Conservation (phyloP, 139 green algal species). For the Mychonastes homosphaera region DNA sequence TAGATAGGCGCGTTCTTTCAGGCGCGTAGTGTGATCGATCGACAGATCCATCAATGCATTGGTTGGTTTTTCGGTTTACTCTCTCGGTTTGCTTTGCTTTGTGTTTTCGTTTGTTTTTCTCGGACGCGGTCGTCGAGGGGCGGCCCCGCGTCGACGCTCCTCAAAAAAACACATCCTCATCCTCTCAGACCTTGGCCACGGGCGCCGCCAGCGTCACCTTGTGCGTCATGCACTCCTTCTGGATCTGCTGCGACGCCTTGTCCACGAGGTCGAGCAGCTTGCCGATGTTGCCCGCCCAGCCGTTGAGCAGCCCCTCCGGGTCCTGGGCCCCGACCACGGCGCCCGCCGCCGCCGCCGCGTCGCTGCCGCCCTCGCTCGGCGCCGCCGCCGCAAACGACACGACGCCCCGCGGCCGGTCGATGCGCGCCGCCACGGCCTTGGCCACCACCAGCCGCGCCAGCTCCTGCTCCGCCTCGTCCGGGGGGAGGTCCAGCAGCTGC, state of each 20-base stretch:
- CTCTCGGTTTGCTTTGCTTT: too few relatives aligned
- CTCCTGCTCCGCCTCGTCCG: slow-evolving; percentile 78
- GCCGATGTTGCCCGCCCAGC: slow-evolving; percentile 70
- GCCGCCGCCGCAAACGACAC: slow-evolving; percentile 52
- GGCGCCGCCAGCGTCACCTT: slow-evolving; percentile 42
- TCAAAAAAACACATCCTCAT: too few relatives aligned
- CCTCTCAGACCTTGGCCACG: too few relatives aligned
- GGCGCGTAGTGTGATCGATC: too few relatives aligned
- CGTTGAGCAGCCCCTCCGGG: slow-evolving; percentile 63
- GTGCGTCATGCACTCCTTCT: slow-evolving; percentile 87
- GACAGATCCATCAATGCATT: too few relatives aligned
- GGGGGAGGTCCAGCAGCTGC: slow-evolving; percentile 70
- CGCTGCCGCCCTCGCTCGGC: not conserved
- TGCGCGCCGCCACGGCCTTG: slow-evolving; percentile 69
- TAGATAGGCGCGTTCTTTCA: too few relatives aligned
- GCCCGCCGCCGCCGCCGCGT: not conserved
- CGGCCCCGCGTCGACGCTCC: too few relatives aligned
- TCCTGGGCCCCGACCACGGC: slow-evolving; percentile 20
- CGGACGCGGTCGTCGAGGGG: too few relatives aligned
- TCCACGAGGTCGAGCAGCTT: slow-evolving; percentile 80
- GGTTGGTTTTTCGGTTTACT: too few relatives aligned
- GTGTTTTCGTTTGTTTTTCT: too few relatives aligned
- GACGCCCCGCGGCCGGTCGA: slow-evolving; percentile 85
- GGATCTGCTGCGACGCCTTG: slow-evolving; percentile 83
- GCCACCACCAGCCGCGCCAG: slow-evolving; percentile 81